Conservation (phyloP, 108 stramenopile species). For the Fistulifera pelliculosa region DNA sequence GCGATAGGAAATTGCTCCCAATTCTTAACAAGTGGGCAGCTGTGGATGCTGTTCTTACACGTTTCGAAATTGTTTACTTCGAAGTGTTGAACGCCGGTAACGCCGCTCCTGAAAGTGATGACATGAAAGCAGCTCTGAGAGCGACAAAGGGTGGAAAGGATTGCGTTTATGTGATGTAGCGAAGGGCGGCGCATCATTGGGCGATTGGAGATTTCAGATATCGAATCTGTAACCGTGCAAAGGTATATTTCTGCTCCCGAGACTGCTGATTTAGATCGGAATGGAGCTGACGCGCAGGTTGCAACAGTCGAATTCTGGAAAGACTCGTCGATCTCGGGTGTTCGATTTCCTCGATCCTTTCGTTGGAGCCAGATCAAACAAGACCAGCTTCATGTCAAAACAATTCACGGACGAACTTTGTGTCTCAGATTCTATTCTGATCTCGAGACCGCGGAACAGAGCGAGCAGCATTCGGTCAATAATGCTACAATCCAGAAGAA, state of each 20-base stretch:
- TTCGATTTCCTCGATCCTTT: neutral
- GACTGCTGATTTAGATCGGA: conserved; percentile 8
- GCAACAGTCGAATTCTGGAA: conserved; percentile 8
- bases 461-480: conserved; percentile 1
- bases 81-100: neutral
- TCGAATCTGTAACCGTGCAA: conserved; percentile 57
- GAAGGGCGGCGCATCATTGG: conserved; percentile 59
- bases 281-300: conserved; percentile 6
- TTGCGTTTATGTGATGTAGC: conserved; percentile 63
- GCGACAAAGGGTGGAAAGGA: conserved; percentile 66
- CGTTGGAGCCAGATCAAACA: conserved; percentile 51
- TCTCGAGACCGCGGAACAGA: conserved; percentile 42
- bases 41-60: conserved; percentile 79
- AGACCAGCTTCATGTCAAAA: conserved; percentile 49
- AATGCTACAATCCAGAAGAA: conserved; percentile 24
- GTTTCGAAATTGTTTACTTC: conserved; percentile 58
- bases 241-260: conserved; percentile 13
- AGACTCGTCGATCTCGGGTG: conserved; percentile 16
- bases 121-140: conserved; percentile 11
- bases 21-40: conserved; percentile 54
- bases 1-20: conserved; percentile 64
- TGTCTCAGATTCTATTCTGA: conserved; percentile 66
- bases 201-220: conserved; percentile 44
- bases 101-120: neutral
- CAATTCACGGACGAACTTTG: conserved; percentile 32